phyloP scores from a whole-genome alignment of 345 rosid species.

The Lagerstroemia speciosa region DNA sequence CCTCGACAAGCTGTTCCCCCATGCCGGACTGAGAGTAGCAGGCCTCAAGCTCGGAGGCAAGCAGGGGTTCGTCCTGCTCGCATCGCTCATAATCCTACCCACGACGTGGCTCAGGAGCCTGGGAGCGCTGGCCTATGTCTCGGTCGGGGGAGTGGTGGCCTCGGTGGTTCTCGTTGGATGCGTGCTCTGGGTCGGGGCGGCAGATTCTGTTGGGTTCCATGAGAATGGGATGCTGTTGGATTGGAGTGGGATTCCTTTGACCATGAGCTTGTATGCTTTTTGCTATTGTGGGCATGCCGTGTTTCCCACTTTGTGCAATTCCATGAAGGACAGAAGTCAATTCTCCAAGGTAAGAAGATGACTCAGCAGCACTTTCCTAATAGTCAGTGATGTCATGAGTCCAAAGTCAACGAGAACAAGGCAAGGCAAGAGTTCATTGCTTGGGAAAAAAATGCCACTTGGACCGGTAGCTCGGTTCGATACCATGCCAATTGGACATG shows the following conservation, averaged over 20 bases:
- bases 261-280: constrained; percentile 44
- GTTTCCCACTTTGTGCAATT: constrained; percentile 57
- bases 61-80: constrained; percentile 43
- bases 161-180: constrained; percentile 38
- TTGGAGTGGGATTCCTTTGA: constrained; percentile 42
- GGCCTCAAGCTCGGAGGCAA: constrained; percentile 36
- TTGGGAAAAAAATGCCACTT: too few species aligned
- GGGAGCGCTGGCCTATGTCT: constrained; percentile 50
- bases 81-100: constrained; percentile 43
- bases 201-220: constrained; percentile 47
- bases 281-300: constrained; percentile 61
- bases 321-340: constrained; percentile 60
- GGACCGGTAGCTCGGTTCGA: too few species aligned
- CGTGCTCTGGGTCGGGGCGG: constrained; percentile 47
- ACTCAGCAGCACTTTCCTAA: too few species aligned
- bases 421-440: too few species aligned
- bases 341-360: constrained; percentile 51
- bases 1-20: constrained; percentile 47
- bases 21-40: constrained; percentile 22
- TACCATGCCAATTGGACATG: too few species aligned
- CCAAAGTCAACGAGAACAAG: too few species aligned
- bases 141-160: too few species aligned
- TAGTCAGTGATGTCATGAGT: too few species aligned
- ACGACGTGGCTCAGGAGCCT: constrained; percentile 65
- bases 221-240: constrained; percentile 31